A percentile compares a stretch with the other conserved stretches of the same genome.
phyloP scores from a whole-genome alignment of 2,329 filamentous ascomycete genomes.

The Paraphoma sp. region DNA sequence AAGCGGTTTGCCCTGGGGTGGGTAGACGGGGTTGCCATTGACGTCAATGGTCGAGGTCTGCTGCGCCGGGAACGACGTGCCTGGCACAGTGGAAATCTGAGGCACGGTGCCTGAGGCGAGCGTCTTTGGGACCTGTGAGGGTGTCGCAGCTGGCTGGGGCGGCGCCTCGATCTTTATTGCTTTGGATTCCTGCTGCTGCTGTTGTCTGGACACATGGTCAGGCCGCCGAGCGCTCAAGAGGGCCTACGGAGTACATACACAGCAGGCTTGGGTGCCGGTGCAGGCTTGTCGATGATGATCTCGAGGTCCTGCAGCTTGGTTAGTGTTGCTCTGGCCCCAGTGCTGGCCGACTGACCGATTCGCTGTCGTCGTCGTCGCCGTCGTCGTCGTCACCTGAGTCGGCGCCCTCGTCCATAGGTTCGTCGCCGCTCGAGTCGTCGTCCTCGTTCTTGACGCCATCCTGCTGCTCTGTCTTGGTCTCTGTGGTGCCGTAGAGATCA shows the following conservation, averaged over 20 bases:
- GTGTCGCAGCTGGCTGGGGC: conserved; percentile 28
- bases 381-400: conserved; percentile 54
- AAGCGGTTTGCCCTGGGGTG: conserved; percentile 77
- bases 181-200: conserved; percentile 41
- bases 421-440: conserved; percentile 47
- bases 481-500: conserved; percentile 56
- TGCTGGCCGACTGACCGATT: conserved; percentile 44
- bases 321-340: conserved; percentile 24
- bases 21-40: conserved; percentile 80
- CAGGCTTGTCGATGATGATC: conserved; percentile 58
- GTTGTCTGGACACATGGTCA: conserved; percentile 28
- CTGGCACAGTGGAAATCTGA: conserved; percentile 31
- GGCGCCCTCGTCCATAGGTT: conserved; percentile 54
- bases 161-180: conserved; percentile 48
- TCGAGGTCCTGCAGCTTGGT: conserved; percentile 55
- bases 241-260: conserved; percentile 30
- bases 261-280: conserved; percentile 48
- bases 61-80: conserved; percentile 64
- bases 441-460: conserved; percentile 35
- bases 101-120: conserved; percentile 23
- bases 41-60: conserved; percentile 84
- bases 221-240: conserved; percentile 1
- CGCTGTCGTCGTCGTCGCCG: conserved; percentile 52
- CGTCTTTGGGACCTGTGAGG: conserved; percentile 23
- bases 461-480: conserved; percentile 28